phyloP scores from a whole-genome alignment of 345 rosid species.

The Gynandropsis gynandra region DNA sequence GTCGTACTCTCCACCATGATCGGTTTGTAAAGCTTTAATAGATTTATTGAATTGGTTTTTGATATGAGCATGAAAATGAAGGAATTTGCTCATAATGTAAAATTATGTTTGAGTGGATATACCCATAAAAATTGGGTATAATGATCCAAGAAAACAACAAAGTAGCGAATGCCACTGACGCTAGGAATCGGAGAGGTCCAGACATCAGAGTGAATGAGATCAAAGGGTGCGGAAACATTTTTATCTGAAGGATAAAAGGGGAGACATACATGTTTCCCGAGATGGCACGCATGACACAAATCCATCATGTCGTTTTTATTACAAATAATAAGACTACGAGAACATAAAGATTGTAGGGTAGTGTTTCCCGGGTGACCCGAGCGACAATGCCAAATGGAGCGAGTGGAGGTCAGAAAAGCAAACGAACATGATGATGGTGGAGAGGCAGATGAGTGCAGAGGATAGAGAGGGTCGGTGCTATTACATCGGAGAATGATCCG shows the following conservation, averaged over 20 bases:
- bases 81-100: not conserved
- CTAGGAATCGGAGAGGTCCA: not conserved
- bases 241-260: too few relatives aligned
- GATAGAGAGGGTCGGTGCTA: not conserved
- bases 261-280: too few relatives aligned
- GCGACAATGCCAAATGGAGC: not conserved
- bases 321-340: too few relatives aligned
- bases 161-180: not conserved
- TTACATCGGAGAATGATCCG: not conserved
- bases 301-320: too few relatives aligned
- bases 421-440: not conserved
- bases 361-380: not conserved
- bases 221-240: too few relatives aligned
- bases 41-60: too few relatives aligned
- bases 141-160: not conserved
- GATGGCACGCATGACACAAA: too few relatives aligned
- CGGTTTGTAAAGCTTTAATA: too few relatives aligned
- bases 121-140: not conserved
- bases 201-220: too few relatives aligned
- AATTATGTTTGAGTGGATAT: not conserved
- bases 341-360: too few relatives aligned
- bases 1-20: too few relatives aligned
- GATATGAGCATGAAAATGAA: too few relatives aligned
- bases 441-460: not conserved
- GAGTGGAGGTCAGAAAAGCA: not conserved